These are phyloP conservation scores for Gymnopus androsaceus DNA, from an alignment of 1,284 basidiomycete species.

Conservation along the genomic window DNA sequence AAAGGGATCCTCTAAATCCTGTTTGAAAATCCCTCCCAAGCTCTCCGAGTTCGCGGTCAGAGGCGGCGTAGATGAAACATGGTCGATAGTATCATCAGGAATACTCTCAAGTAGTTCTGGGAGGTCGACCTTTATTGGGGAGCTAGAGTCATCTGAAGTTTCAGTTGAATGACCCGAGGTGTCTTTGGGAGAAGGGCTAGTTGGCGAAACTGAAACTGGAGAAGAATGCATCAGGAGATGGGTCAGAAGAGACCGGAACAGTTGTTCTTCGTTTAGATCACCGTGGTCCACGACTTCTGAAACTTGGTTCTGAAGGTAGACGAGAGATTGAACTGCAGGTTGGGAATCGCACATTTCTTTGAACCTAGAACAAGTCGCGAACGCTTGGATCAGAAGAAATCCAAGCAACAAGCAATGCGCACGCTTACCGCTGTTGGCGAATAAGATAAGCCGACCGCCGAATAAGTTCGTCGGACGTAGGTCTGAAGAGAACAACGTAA, in stretches of 20 bases:
- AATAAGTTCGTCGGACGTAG: conserved; percentile 58
- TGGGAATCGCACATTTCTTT: conserved; percentile 71
- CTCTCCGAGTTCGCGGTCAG: too few relatives aligned
- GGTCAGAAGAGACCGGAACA: conserved; percentile 68
- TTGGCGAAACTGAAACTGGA: conserved; percentile 22
- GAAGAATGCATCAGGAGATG: conserved; percentile 52
- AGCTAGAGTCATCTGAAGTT: too few relatives aligned
- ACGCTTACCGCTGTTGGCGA: conserved; percentile 71
- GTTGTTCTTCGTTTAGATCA: conserved; percentile 58
- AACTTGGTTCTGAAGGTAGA: conserved; percentile 70
- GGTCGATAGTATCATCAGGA: too few relatives aligned
- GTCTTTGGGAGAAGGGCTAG: conserved; percentile 3
- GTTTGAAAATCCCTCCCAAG: conserved; percentile 29
- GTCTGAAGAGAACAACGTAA: conserved; percentile 38
- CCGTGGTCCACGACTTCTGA: conserved; percentile 70
- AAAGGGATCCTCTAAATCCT: conserved; percentile 41
- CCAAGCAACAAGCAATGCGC: conserved; percentile 23
- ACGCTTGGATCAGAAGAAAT: background rate
- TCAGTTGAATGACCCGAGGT: background rate
- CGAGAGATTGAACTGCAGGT: conserved; percentile 66
- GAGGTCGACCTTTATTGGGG: background rate
- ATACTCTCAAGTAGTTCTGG: background rate
- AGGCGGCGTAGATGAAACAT: background rate
- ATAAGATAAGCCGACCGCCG: conserved; percentile 61
- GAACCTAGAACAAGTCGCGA: conserved; percentile 49